A percentile compares a stretch with the other conserved stretches of the same genome.
These are phyloP conservation scores for Phytophthora europaea DNA, from an alignment of 352 stramenopile genomes.

Conservation along the genomic window DNA sequence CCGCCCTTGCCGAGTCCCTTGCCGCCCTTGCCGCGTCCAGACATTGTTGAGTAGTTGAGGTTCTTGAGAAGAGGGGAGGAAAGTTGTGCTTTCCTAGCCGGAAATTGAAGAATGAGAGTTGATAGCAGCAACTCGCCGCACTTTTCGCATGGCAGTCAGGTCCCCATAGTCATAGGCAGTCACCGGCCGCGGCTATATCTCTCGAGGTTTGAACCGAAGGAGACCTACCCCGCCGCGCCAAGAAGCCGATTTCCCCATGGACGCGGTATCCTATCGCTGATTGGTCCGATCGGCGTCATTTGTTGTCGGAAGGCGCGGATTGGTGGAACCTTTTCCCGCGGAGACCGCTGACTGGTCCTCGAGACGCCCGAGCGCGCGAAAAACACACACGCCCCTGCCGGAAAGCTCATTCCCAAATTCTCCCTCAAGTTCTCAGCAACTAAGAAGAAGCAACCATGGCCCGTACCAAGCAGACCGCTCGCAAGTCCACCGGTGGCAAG, in stretches of 20 bases:
- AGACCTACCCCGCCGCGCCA: conserved; percentile 23
- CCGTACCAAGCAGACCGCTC: conserved; percentile 97
- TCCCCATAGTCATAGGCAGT: conserved; percentile 2
- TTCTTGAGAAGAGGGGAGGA: conserved; percentile 48
- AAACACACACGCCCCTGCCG: neutral
- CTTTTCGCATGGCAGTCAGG: neutral
- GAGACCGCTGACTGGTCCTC: conserved; percentile 6
- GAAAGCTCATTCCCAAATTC: conserved; percentile 58
- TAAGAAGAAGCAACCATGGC: conserved; percentile 74
- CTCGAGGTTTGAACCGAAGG: conserved; percentile 19
- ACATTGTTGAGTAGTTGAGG: conserved; percentile 66
- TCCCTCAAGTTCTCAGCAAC: conserved; percentile 34
- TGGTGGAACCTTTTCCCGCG: conserved; percentile 25
- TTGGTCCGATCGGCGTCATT: conserved; percentile 29
- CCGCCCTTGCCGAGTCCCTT: conserved; percentile 88
- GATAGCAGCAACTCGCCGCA: conserved; percentile 8
- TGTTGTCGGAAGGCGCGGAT: conserved; percentile 14
- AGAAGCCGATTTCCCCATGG: neutral
- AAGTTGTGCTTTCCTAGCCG: conserved; percentile 36
- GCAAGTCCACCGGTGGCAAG: conserved; percentile 96
- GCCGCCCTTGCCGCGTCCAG: conserved; percentile 85
- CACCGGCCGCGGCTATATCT: conserved; percentile 17
- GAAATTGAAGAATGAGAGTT: conserved; percentile 75
- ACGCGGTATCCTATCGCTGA: neutral
- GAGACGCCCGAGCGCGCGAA: conserved; percentile 12